Conservation (phyloP, 441 rosid genomes). For the Corymbia citriodora region DNA sequence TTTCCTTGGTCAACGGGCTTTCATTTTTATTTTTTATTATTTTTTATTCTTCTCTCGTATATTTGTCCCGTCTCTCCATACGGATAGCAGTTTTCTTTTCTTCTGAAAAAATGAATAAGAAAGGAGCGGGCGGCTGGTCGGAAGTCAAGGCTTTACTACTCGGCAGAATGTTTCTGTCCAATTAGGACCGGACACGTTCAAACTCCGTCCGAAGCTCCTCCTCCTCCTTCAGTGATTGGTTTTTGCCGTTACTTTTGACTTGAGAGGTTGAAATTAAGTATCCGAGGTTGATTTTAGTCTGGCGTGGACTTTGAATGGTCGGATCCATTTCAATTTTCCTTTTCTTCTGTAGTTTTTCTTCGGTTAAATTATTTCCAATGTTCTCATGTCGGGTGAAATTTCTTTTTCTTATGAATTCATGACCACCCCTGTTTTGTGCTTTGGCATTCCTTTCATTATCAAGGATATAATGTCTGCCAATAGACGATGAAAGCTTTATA, state of each 20-base stretch:
- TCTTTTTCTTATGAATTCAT: not conserved
- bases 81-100: rapidly evolving
- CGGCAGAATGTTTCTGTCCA: not conserved
- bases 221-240: not conserved
- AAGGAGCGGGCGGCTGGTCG: not conserved
- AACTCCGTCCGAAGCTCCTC: not conserved
- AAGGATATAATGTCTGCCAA: rapidly evolving
- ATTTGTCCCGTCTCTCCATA: too few relatives aligned
- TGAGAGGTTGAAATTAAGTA: not conserved
- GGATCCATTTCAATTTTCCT: not conserved
- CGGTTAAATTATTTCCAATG: not conserved
- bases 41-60: too few relatives aligned
- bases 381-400: not conserved
- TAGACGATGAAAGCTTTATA: rapidly evolving
- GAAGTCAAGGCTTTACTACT: not conserved
- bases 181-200: not conserved
- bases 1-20: too few relatives aligned
- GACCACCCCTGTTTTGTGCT: not conserved
- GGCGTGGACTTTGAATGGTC: not conserved
- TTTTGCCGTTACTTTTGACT: not conserved
- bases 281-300: not conserved
- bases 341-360: not conserved
- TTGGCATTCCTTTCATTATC: not conserved
- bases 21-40: too few relatives aligned
- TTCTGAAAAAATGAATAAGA: not conserved